Conservation (phyloP, 2,329 filamentous ascomycete genomes). For the Tolypocladium sp. region DNA sequence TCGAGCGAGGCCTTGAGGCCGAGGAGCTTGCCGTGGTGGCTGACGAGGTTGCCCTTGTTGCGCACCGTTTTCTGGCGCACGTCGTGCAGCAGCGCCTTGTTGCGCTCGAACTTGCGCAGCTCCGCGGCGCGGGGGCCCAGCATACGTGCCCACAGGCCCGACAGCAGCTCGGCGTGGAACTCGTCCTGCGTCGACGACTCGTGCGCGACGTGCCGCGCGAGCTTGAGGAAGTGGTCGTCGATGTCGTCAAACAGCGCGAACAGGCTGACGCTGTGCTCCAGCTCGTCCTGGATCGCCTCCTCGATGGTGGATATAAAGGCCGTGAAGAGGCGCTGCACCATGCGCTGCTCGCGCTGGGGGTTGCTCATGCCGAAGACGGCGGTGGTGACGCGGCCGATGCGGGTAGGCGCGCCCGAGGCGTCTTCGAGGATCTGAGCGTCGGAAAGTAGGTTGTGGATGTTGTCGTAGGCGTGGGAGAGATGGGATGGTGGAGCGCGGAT, state of each 20-base stretch:
- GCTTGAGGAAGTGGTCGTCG: slow-evolving; percentile 81
- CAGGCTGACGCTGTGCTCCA: slow-evolving; percentile 69
- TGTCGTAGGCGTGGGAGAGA: slow-evolving; percentile 67
- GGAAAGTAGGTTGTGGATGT: slow-evolving; percentile 70
- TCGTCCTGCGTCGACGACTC: slow-evolving; percentile 76
- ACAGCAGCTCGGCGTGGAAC: slow-evolving; percentile 70
- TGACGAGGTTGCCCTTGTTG: slow-evolving; percentile 79
- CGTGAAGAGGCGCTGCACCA: slow-evolving; percentile 74
- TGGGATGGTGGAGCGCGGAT: slow-evolving; percentile 45
- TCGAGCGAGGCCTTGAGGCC: slow-evolving; percentile 82
- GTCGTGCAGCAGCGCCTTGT: slow-evolving; percentile 67
- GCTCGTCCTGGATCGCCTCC: slow-evolving; percentile 77
- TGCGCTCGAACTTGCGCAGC: slow-evolving; percentile 87
- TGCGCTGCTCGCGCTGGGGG: slow-evolving; percentile 69
- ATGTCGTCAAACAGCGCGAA: slow-evolving; percentile 89
- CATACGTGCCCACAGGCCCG: slow-evolving; percentile 76
- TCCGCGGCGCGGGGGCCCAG: slow-evolving; percentile 66
- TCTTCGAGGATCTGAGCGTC: slow-evolving; percentile 52
- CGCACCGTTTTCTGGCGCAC: slow-evolving; percentile 75
- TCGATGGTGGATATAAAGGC: slow-evolving; percentile 83
- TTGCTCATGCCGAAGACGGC: slow-evolving; percentile 71
- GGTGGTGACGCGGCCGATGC: slow-evolving; percentile 59
- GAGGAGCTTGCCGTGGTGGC: slow-evolving; percentile 77
- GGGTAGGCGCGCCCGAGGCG: slow-evolving; percentile 47
- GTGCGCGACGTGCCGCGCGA: slow-evolving; percentile 75